Base-by-base conservation (phyloP, 1,284 basidiomycete genomes). In the Moniliophthora roreri region DNA sequence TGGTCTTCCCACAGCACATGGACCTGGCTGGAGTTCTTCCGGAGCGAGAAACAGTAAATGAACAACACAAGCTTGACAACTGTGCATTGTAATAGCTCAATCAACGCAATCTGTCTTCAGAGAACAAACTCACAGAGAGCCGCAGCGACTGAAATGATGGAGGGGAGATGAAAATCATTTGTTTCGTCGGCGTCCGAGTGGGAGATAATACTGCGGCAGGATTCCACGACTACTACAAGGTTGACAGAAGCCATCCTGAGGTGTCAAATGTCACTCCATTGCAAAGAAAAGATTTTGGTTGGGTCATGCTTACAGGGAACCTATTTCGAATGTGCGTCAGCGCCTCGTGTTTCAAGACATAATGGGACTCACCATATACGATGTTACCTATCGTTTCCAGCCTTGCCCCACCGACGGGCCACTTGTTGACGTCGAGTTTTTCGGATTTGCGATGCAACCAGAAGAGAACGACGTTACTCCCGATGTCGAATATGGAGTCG, bases 1-100 rank as follows among this genome's bases (percentile, higher is more conserved):
- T 98, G 95, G 66, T 98, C 95, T 68, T 97, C 93, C 91, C 93
- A 98, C 21, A 98, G 80, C 4, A 98, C 87, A 51, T 86, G 84
- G 1, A 99, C 94, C 68, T 99, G 96, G 60, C 89, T 93, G 7
- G 90, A 93, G 57, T 83, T 84, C 38, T 79, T 79, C 38, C 91
- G 84, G 50, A 96, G 78, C 2, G 89, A 81, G 61, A 77, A 84
- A 69, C 94, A 96, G 71, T 95, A 96, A 4, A 95, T 40, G 72
- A 97, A 98, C 38, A 99, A 80, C 0, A 85, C 32, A 39, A 93
- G 78, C 70, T 99, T 99, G 61, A 91, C 86, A 41, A 79, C 91
- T 93, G 63, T 53, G n/a, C 54, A 20, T 9, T 1, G 45, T 36
- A 32, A 18, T 21, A 32, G 36, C 18, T 5, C 21, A 24, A 49